Evolutionary conservation across 441 rosid species (phyloP).

Genomic region (Hura crepitans): DNA sequence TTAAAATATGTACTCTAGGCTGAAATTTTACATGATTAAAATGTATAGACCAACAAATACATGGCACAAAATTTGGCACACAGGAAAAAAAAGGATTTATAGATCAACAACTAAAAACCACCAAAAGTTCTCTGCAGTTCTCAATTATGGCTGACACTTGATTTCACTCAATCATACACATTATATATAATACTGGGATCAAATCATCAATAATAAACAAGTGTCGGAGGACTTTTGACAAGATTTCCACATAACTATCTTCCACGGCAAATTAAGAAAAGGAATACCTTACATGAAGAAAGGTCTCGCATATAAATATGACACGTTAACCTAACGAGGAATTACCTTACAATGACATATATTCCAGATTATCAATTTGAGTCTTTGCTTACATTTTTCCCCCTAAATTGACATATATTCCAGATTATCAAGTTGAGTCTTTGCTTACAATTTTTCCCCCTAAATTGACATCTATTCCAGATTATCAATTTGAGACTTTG

Average conservation of each 20-base stretch:
- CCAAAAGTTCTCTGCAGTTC: neutral
- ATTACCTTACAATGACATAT: neutral
- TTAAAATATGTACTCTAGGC: neutral
- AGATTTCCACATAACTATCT: neutral
- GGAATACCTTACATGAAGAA: neutral
- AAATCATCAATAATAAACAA: neutral
- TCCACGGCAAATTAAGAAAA: too few species aligned
- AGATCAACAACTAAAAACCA: neutral
- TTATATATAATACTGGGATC: too few species aligned
- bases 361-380: neutral
- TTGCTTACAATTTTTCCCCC: neutral
- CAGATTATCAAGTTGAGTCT: neutral
- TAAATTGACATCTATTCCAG: too few species aligned
- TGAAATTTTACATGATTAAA: neutral
- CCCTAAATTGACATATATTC: too few species aligned
- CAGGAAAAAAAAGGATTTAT: neutral
- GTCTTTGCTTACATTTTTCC: neutral
- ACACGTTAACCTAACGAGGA: neutral
- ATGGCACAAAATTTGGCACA: neutral
- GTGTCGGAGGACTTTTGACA: neutral
- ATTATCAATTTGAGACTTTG: neutral
- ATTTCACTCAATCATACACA: neutral
- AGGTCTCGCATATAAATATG: neutral
- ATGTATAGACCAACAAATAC: neutral
- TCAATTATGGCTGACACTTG: neutral